Evolutionary conservation across 345 rosid genomes (phyloP), one percentile per base, ranked within the genome.

Genomic region (Eucalyptus tenuipes): DNA sequence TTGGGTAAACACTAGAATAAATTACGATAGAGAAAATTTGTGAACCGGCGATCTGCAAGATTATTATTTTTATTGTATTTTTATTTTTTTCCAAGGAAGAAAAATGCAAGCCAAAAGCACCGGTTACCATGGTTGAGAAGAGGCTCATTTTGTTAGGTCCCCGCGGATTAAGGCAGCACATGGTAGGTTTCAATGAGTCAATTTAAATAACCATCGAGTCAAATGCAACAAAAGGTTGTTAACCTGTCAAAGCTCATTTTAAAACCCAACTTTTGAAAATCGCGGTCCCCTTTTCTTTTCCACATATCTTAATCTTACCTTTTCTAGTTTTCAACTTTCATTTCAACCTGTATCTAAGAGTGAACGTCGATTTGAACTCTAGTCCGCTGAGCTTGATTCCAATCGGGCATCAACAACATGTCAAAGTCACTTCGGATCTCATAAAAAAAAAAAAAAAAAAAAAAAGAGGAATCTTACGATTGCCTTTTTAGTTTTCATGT

Each of bases 401-500:
- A 3, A 33, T 33, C 3, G 24, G 20, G 18, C 80, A 68, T 68
- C 80, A 31, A 17, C 33, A 29, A 29, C 80, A 33, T 16, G 24
- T 16, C 37, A 33, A 20, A 64, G 40, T 64, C 40, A n/a, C 40
- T 16, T 14, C 3, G 2, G 20, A n/a, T 64, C 10, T 64, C 37
- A 7, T 64, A 1, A 4, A 16, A 31, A 1, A 4, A 16, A 31
- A 1, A 4, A 16, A 31, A 1, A 4, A 16, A 31, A 1, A 4
- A 16, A 31, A 68, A 8, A 7, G 14, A 66, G 5, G 10, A 68
- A 31, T 68, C 42, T 68, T 16, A 16, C 7, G 24, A 17, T 68
- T 37, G 79, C 22, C 18, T 5, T 68, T 31, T n/a, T 16, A 66
- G 79, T 31, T 66, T 8, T 2, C 42, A 68, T 15, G 24, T 31